Base-by-base conservation (phyloP, 2,329 filamentous ascomycete genomes). In the Xylaria sp. region DNA sequence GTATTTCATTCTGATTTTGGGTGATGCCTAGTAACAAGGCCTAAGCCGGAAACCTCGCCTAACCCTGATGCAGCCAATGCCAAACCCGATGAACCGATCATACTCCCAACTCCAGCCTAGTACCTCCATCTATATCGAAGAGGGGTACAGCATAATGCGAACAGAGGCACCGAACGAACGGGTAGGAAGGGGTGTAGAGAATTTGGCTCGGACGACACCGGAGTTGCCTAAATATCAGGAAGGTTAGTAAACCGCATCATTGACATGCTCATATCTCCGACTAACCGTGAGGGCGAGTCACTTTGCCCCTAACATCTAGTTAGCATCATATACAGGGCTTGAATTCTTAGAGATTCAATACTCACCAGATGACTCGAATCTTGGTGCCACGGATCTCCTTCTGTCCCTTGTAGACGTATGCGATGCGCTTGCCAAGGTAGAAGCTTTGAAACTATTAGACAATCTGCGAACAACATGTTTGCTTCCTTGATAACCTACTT, bases 371-470 rank as follows among this genome's bases (percentile, higher is more conserved):
- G 78, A 98, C 92, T 81, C 95, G 90, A 86, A 98, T 96, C 91
- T 98, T 98, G 83, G 94, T 95, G 82, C 96, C 96, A 79, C 95
- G 92, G 81, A 97, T 89, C 88, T 97, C 93, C 86, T 90, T 94
- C 85, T 93, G 90, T 78, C 91, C 95, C 81, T 94, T 93, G 90
- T 98, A 99, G 85, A 99, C 94, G 85, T 94, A 99, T 82, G 96
- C 96, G 82, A 98, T 90, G 87, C 94, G 94, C 92, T 99, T 99
- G 86, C 96, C 96, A 75, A 93, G 87, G 88, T 99, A 99, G 92
- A 97, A 97, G 86, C 86, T 88, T 76, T 69, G 56, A 51, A 63
- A 68, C 25, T 22, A 61, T 75, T 73, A 75, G 71, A 71, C 54
- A 42, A 50, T 50, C 31, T 61, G 25, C 39, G 45, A 59, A 54